phyloP scores from a whole-genome alignment of 2,329 filamentous ascomycete species.

The Boeremia exigua region DNA sequence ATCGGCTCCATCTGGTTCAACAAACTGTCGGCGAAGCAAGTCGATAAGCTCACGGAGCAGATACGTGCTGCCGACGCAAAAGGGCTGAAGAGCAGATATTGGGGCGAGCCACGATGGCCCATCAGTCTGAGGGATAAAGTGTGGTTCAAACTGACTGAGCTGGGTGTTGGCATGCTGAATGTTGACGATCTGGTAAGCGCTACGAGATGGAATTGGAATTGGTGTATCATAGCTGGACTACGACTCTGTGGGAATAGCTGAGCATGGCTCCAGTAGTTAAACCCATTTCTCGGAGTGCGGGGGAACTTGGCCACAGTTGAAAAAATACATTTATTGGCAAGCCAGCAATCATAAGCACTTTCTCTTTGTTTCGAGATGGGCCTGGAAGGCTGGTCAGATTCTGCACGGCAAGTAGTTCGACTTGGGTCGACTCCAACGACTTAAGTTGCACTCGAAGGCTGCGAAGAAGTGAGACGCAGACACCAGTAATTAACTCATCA shows the following conservation, averaged over 20 bases:
- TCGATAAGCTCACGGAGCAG: slow-evolving; percentile 24
- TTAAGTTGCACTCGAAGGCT: too few relatives aligned
- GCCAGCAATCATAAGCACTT: too few relatives aligned
- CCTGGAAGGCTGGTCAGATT: too few relatives aligned
- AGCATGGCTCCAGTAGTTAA: neutral
- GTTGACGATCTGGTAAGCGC: slow-evolving; percentile 33
- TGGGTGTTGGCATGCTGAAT: slow-evolving; percentile 30
- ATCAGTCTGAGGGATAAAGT: slow-evolving; percentile 30
- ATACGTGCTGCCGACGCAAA: slow-evolving; percentile 29
- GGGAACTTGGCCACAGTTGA: too few relatives aligned
- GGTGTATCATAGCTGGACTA: slow-evolving; percentile 35
- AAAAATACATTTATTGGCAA: too few relatives aligned
- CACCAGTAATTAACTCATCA: too few relatives aligned
- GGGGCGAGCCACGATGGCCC: slow-evolving; percentile 33
- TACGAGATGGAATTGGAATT: slow-evolving; percentile 36
- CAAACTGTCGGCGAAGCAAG: slow-evolving; percentile 19
- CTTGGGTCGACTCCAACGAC: too few relatives aligned
- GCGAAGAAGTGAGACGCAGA: too few relatives aligned
- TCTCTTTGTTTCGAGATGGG: too few relatives aligned
- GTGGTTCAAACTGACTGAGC: slow-evolving; percentile 25
- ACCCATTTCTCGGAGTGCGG: too few relatives aligned
- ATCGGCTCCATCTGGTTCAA: slow-evolving; percentile 25
- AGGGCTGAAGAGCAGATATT: slow-evolving; percentile 32
- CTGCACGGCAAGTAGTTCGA: too few relatives aligned
- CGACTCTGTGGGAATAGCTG: slow-evolving; percentile 32